Conservation (phyloP, 2,329 filamentous ascomycete species). For the Calonectria pseudoreteaudii region DNA sequence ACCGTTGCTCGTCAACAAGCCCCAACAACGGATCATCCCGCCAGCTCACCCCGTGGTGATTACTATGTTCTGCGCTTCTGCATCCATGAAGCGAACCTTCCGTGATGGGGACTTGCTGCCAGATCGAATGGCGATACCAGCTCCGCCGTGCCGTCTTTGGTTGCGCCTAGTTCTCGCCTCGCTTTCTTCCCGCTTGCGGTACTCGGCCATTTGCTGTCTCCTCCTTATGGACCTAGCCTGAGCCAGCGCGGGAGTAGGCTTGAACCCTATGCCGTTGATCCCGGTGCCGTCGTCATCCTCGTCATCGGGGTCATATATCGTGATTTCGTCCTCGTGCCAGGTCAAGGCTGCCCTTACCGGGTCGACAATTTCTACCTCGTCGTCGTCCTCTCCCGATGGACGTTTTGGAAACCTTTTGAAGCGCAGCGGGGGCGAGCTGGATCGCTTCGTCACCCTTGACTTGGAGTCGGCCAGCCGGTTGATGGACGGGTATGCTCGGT, state of each 20-base stretch:
- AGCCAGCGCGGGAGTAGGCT: conserved; percentile 71
- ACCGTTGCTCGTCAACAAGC: background rate
- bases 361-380: conserved; percentile 57
- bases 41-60: conserved; percentile 46
- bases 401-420: conserved; percentile 38
- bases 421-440: conserved; percentile 54
- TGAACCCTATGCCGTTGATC: conserved; percentile 76
- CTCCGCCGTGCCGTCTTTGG: conserved; percentile 58
- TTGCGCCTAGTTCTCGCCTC: conserved; percentile 69
- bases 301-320: conserved; percentile 73
- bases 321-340: conserved; percentile 77
- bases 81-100: conserved; percentile 56
- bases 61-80: conserved; percentile 48
- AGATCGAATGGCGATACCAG: conserved; percentile 39
- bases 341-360: conserved; percentile 70
- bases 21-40: conserved; percentile 11
- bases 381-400: conserved; percentile 41
- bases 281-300: conserved; percentile 75
- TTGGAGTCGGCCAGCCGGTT: conserved; percentile 54
- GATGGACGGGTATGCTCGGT: conserved; percentile 53
- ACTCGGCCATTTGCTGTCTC: conserved; percentile 71
- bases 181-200: conserved; percentile 69
- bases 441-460: conserved; percentile 49
- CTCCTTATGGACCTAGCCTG: conserved; percentile 68
- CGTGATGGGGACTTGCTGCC: conserved; percentile 44